Conservation (phyloP, 495 filamentous ascomycete species). For the Physcia stellaris region DNA sequence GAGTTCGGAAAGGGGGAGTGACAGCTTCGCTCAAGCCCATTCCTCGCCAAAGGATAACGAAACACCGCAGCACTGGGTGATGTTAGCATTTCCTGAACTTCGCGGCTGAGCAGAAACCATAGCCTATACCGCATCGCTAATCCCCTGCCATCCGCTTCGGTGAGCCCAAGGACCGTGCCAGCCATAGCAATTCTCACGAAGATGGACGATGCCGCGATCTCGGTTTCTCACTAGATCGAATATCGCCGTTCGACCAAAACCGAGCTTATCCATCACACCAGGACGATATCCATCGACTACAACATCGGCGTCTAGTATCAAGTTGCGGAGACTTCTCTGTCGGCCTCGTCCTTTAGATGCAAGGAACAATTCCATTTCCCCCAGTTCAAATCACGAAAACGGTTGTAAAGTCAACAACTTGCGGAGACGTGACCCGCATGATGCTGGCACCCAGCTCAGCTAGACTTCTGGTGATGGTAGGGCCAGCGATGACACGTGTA, state of each 20-base stretch:
- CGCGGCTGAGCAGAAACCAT: neutral
- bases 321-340: constrained; percentile 24
- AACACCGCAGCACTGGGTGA: neutral
- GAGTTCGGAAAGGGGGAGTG: constrained; percentile 16
- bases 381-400: constrained; percentile 38
- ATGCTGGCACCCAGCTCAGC: constrained; percentile 49
- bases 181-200: constrained; percentile 44
- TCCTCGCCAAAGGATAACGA: constrained; percentile 9
- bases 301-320: constrained; percentile 40
- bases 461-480: constrained; percentile 35
- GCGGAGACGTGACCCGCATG: constrained; percentile 41
- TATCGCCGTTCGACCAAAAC: constrained; percentile 35
- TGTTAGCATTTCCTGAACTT: neutral
- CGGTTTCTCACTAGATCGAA: constrained; percentile 33
- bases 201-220: constrained; percentile 33
- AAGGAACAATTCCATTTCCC: constrained; percentile 43
- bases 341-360: constrained; percentile 31
- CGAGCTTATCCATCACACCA: constrained; percentile 34
- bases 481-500: constrained; percentile 47
- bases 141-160: constrained; percentile 42
- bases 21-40: constrained; percentile 18
- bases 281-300: constrained; percentile 45
- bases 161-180: constrained; percentile 39
- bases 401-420: constrained; percentile 32
- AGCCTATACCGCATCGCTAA: constrained; percentile 32